Evolutionary conservation across 192 early-diverging fungal species (phyloP), one percentile per base, ranked within the genome.

Genomic region (Gaertneriomyces sp.): DNA sequence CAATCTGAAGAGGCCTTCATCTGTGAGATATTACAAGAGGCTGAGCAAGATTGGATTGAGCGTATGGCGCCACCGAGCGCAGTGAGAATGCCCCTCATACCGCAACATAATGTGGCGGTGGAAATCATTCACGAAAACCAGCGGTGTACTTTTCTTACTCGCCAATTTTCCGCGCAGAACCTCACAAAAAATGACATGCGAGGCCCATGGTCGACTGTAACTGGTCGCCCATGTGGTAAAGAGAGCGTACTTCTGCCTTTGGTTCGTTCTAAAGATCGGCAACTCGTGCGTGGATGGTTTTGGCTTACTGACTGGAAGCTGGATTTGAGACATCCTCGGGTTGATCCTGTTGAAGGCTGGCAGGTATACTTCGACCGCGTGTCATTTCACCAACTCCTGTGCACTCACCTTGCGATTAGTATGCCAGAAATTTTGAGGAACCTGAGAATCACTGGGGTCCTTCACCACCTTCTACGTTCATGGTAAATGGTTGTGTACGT

Each of bases 251-350:
- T 68, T 16, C 52, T 89, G 14, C 88, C 88, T 5, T 11, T 41
- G 3, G 66, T 68, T 7, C 51, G 58, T 38, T 14, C 55, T n/a
- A n/a, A 60, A 50, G 52, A 20, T n/a, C 47, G 58, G 33, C 66
- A 60, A 58, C 14, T 50, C 7, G 66, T 68, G 25, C 51, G 66
- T 58, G 68, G 77, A 10, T 93, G 90, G 90, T 93, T 85, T 58
- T 93, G 91, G 91, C 49, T 91, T 17, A 88, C 85, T 9, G 91
- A 93, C 53, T 93, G 91, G 91, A 64, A 76, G n/a, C 71, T 90
- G 33, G 91, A 91, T 66, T 68, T 72, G 16, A 72, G 66, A 7
- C 78, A 87, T 63, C 86, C 88, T 4, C 69, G 68, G 46, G 70
- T 81, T 6, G 87, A 91, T 60, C 61, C 74, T 9, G 72, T 61